Conservation (phyloP, 306 rosid genomes). For the Elaeagnus macrophylla region DNA sequence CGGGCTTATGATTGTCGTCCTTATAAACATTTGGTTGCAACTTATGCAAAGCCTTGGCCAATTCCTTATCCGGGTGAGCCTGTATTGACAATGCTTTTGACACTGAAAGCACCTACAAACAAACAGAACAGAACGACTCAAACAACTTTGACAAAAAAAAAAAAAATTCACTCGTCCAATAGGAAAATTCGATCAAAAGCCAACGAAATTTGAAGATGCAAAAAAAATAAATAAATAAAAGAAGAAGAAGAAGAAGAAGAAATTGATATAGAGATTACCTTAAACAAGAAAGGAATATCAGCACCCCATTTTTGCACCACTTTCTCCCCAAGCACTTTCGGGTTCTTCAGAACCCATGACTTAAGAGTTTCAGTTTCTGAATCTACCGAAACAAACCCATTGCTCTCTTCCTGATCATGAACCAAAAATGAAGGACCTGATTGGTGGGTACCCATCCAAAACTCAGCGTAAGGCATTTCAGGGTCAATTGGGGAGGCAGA, state of each 20-base stretch:
- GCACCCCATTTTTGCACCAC: slow-evolving; percentile 65
- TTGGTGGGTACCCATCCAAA: slow-evolving; percentile 93
- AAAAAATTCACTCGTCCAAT: background rate
- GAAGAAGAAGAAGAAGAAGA: no score
- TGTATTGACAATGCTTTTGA: slow-evolving; percentile 84
- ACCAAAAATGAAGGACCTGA: slow-evolving; percentile 74
- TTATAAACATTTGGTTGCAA: slow-evolving; percentile 57
- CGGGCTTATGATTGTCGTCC: slow-evolving; percentile 95
- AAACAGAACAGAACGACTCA: slow-evolving; percentile 6
- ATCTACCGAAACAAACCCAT: slow-evolving; percentile 13
- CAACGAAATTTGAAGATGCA: background rate
- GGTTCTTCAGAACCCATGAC: slow-evolving; percentile 62
- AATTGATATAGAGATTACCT: slow-evolving; percentile 31
- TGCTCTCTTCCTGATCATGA: slow-evolving; percentile 10
- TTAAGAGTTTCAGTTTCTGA: slow-evolving; percentile 36
- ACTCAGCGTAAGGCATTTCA: slow-evolving; percentile 65
- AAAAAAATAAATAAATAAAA: no score
- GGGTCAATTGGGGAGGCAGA: slow-evolving; percentile 39
- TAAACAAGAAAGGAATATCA: slow-evolving; percentile 83
- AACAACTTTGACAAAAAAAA: slow-evolving; percentile 2
- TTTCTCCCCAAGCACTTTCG: slow-evolving; percentile 57
- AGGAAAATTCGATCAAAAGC: background rate
- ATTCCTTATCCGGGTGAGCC: slow-evolving; percentile 92
- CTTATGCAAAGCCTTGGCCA: slow-evolving; percentile 74
- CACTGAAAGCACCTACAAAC: slow-evolving; percentile 70